These are phyloP conservation scores for Escovopsis weberi DNA, from an alignment of 2,329 filamentous ascomycete genomes.

Conservation along the genomic window DNA sequence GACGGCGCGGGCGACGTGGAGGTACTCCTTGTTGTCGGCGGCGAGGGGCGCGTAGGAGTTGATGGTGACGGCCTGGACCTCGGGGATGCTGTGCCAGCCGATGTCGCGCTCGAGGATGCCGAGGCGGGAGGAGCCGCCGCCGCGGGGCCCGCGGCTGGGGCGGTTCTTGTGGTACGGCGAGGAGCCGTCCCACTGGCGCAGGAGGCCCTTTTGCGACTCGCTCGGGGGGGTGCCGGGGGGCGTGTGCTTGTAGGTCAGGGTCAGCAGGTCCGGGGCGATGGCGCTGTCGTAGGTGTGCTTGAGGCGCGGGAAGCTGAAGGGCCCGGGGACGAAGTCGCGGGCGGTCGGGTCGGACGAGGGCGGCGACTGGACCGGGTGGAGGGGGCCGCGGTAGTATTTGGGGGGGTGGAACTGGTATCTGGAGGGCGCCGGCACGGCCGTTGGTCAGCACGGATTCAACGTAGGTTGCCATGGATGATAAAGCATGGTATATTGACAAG, in stretches of 20 bases:
- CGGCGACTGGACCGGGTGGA: conserved; percentile 89
- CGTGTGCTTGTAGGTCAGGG: conserved; percentile 73
- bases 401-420: conserved; percentile 94
- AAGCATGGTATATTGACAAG: conserved; percentile 10
- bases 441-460: too few species aligned
- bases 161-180: conserved; percentile 86
- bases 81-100: conserved; percentile 73
- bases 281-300: conserved; percentile 84
- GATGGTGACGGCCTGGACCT: conserved; percentile 66
- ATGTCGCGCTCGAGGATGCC: conserved; percentile 58
- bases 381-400: conserved; percentile 84
- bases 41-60: conserved; percentile 61
- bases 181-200: conserved; percentile 76
- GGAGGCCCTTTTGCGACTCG: conserved; percentile 41
- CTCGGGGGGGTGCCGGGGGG: conserved; percentile 55
- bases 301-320: conserved; percentile 75
- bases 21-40: conserved; percentile 52
- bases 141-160: conserved; percentile 69
- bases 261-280: conserved; percentile 74
- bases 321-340: conserved; percentile 76
- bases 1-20: conserved; percentile 73
- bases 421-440: background rate
- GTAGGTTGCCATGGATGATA: too few species aligned
- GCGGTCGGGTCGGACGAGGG: conserved; percentile 73
- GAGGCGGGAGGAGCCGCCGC: conserved; percentile 48